phyloP scores from a whole-genome alignment of 306 rosid species.

The Pueraria montana region DNA sequence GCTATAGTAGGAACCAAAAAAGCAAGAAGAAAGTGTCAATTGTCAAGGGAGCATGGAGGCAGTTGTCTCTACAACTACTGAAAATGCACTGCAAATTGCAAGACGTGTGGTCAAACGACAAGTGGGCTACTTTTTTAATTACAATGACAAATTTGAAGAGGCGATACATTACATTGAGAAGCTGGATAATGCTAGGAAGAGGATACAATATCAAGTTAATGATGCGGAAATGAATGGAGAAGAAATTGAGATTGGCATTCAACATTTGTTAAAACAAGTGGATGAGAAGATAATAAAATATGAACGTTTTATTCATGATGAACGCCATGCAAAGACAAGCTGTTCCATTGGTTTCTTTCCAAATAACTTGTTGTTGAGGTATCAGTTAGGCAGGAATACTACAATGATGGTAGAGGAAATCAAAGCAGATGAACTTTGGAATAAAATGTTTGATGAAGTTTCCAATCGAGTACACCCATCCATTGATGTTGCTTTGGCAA shows the following conservation, averaged over 20 bases:
- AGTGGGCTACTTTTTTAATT: not conserved
- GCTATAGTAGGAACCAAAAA: not conserved
- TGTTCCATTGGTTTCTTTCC: conserved; percentile 15
- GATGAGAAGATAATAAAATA: not conserved
- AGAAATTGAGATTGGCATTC: not conserved
- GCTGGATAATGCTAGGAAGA: not conserved
- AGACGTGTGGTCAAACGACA: not conserved
- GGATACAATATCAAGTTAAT: not conserved
- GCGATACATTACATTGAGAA: no score
- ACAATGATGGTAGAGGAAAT: not conserved
- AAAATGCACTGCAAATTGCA: not conserved
- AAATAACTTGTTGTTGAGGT: not conserved
- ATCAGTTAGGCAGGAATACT: not conserved
- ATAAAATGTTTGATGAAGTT: not conserved
- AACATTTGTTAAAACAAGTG: not conserved
- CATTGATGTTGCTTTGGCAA: not conserved
- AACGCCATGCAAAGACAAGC: not conserved
- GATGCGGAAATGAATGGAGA: no score
- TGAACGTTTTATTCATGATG: not conserved
- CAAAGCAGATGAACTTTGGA: not conserved
- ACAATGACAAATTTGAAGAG: no score
- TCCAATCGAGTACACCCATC: not conserved
- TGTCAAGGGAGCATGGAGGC: not conserved
- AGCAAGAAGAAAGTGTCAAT: not conserved
- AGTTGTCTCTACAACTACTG: not conserved